Conservation (phyloP, 768 basidiomycete genomes). For the Chlorophyllum brunneum region DNA sequence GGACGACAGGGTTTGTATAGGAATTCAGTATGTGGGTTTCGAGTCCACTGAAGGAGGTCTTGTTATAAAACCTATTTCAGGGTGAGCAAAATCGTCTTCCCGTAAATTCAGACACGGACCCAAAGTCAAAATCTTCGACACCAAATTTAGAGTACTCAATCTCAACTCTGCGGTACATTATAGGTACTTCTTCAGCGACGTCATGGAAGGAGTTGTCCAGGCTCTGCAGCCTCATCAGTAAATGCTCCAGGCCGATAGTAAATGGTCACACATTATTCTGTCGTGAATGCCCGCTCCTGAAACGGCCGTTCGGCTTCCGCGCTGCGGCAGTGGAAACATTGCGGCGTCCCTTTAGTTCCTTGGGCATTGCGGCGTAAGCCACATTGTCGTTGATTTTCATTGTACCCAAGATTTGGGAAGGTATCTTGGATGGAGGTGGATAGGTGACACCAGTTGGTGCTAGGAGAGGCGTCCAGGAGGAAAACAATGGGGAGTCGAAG, state of each 20-base stretch:
- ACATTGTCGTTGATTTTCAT: constrained; percentile 90
- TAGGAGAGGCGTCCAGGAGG: constrained; percentile 55
- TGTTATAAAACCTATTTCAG: constrained; percentile 80
- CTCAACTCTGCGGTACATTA: constrained; percentile 86
- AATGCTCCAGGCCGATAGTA: neutral
- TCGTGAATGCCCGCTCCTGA: constrained; percentile 75
- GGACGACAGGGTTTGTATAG: constrained; percentile 88
- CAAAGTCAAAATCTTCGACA: constrained; percentile 98
- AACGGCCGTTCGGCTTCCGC: constrained; percentile 63
- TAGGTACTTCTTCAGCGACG: constrained; percentile 61
- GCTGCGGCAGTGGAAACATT: constrained; percentile 62
- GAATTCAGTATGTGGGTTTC: constrained; percentile 98
- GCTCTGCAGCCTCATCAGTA: neutral
- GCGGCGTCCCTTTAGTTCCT: constrained; percentile 78
- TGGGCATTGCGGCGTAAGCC: constrained; percentile 85
- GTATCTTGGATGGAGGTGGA: constrained; percentile 76
- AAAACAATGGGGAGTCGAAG: constrained; percentile 73
- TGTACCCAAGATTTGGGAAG: constrained; percentile 65
- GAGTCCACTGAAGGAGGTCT: constrained; percentile 83
- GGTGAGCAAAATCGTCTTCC: neutral
- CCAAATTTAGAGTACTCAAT: constrained; percentile 99
- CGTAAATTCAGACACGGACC: constrained; percentile 40
- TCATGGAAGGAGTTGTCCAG: constrained; percentile 52
- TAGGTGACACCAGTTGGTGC: constrained; percentile 39
- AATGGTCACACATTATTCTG: constrained; percentile 36